phyloP scores from a whole-genome alignment of 1,284 basidiomycete species.

The Puccinia polysora region DNA sequence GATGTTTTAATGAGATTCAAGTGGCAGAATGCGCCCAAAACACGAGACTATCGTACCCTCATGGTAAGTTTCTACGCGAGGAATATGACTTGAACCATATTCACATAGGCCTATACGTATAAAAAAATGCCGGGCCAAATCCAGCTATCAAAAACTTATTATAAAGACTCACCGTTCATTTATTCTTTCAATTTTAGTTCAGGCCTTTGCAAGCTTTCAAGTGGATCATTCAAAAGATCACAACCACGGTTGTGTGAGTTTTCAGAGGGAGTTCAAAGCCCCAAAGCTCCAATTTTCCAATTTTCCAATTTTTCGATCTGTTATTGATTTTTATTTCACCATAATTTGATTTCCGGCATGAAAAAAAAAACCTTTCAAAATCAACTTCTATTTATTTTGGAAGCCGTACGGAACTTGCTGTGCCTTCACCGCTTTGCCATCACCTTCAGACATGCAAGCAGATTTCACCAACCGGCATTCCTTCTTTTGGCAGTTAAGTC shows the following conservation, averaged over 20 bases:
- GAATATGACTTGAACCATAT: not conserved
- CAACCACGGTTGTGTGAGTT: constrained; percentile 34
- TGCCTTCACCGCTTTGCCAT: constrained; percentile 21
- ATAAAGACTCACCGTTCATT: not conserved
- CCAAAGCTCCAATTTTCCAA: too few relatives aligned
- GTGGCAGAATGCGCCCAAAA: constrained; percentile 33
- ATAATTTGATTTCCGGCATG: not conserved
- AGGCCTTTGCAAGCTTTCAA: constrained; percentile 20
- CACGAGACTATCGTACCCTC: constrained; percentile 27
- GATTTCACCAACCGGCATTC: constrained; percentile 33
- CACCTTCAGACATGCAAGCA: constrained; percentile 19
- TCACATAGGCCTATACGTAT: not conserved
- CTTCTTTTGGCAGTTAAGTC: constrained; percentile 38
- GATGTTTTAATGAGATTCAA: constrained; percentile 17
- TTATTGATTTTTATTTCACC: not conserved
- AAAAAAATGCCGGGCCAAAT: not conserved
- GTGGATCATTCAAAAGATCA: constrained; percentile 30
- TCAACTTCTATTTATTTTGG: not conserved
- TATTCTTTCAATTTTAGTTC: constrained; percentile 7
- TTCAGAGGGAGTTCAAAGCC: not conserved
- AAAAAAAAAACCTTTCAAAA: not conserved
- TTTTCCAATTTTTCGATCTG: too few relatives aligned
- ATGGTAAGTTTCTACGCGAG: constrained; percentile 10
- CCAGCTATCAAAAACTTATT: not conserved
- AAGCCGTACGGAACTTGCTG: constrained; percentile 38